phyloP scores from a whole-genome alignment of 1,139 yeast genomes.

The Magnusiomyces clavatus region DNA sequence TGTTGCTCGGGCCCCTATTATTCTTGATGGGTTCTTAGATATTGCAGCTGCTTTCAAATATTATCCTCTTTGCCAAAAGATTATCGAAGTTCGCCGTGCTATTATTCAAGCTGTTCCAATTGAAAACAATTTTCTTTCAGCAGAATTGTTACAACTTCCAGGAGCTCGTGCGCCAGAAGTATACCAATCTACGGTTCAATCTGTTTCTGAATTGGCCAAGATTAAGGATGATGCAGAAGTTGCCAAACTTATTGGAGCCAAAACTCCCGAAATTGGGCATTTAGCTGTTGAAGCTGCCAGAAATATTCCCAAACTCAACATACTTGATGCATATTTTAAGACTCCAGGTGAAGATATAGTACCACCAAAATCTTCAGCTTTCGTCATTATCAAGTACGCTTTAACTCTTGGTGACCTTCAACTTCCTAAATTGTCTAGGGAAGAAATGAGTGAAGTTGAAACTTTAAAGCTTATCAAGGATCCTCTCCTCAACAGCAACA shows the following conservation, averaged over 20 bases:
- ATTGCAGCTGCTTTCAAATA: conserved; percentile 76
- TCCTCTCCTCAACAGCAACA: conserved; percentile 58
- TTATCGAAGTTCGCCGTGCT: conserved; percentile 63
- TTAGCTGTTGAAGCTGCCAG: conserved; percentile 54
- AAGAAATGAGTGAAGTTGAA: conserved; percentile 41
- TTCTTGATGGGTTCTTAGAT: conserved; percentile 69
- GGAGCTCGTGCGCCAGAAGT: conserved; percentile 37
- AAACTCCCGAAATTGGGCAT: conserved; percentile 30
- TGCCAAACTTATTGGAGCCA: conserved; percentile 14
- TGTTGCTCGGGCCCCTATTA: conserved; percentile 54
- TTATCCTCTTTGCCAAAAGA: conserved; percentile 52
- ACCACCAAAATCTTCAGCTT: conserved; percentile 68
- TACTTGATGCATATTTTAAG: conserved; percentile 63
- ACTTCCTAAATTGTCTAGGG: conserved; percentile 31
- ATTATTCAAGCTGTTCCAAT: conserved; percentile 71
- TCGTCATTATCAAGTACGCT: conserved; percentile 65
- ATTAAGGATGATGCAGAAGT: conserved; percentile 8
- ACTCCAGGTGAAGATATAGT: conserved; percentile 84
- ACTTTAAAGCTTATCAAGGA: conserved; percentile 60
- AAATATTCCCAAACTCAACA: conserved; percentile 60
- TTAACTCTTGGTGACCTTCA: conserved; percentile 30
- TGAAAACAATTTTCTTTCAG: conserved; percentile 42
- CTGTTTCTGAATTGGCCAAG: conserved; percentile 7
- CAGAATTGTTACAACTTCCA: conserved; percentile 76
- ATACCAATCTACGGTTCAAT: neutral